phyloP scores from a whole-genome alignment of 176 grass and related monocot species.

The Rhipidocladum racemiflorum region DNA sequence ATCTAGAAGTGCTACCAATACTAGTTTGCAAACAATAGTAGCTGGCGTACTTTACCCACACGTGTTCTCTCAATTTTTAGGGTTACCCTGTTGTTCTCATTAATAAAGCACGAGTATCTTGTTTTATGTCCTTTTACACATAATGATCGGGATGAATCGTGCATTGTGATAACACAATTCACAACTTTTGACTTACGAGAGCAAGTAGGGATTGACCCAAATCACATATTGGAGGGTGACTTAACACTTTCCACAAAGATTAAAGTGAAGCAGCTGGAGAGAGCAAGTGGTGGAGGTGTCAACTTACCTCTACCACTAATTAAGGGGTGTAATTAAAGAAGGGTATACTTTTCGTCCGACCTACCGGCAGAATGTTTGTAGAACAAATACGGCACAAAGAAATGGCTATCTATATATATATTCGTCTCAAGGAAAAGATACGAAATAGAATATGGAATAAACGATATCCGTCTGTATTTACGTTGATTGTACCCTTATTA shows the following conservation, averaged over 20 bases:
- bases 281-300: conserved; percentile 36
- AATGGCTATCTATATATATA: no score
- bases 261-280: not conserved
- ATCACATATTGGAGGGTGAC: not conserved
- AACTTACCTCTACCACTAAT: not conserved
- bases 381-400: no score
- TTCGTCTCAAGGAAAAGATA: no score
- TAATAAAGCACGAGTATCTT: not conserved
- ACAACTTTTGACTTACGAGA: conserved; percentile 33
- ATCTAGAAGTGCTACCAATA: not conserved
- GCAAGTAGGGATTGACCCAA: not conserved
- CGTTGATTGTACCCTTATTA: no score
- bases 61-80: not conserved
- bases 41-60: not conserved
- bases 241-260: conserved; percentile 17
- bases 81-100: not conserved
- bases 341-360: no score
- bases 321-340: no score
- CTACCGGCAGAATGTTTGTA: no score
- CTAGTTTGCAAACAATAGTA: not conserved
- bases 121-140: not conserved
- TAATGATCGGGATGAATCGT: conserved; percentile 6
- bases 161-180: not conserved
- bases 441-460: no score
- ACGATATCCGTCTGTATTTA: no score